A percentile compares a stretch with the other conserved stretches of the same genome.
These are phyloP conservation scores for Trichoderma sp. DNA, from an alignment of 2,329 filamentous ascomycete species.

Conservation along the genomic window DNA sequence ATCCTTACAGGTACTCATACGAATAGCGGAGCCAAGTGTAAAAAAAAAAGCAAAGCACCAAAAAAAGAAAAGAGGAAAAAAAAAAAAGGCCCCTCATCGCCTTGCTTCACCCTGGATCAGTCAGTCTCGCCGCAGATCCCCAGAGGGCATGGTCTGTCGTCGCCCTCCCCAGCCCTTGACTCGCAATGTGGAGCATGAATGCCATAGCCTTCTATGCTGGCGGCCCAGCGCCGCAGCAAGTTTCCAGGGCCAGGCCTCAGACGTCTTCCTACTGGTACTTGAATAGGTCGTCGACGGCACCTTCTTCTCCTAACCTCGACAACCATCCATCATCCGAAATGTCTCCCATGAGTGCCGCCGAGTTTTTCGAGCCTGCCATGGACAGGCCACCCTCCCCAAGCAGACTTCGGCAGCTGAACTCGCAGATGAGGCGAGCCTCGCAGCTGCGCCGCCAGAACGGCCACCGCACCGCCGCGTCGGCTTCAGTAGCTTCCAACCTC, in stretches of 20 bases:
- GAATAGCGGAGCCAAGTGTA: slow-evolving; percentile 17
- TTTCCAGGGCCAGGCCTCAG: neutral
- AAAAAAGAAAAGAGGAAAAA: neutral
- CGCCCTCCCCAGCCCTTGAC: slow-evolving; percentile 29
- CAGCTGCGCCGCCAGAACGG: slow-evolving; percentile 35
- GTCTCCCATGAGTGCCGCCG: slow-evolving; percentile 25
- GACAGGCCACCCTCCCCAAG: slow-evolving; percentile 62
- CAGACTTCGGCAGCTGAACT: slow-evolving; percentile 56
- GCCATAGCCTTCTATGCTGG: slow-evolving; percentile 20
- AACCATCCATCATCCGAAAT: slow-evolving; percentile 9
- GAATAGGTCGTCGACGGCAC: slow-evolving; percentile 75
- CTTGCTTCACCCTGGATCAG: slow-evolving; percentile 25
- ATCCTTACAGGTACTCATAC: slow-evolving; percentile 17
- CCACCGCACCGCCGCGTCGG: slow-evolving; percentile 49
- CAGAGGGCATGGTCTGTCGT: slow-evolving; percentile 32
- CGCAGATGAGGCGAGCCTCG: slow-evolving; percentile 57
- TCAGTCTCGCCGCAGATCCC: slow-evolving; percentile 23
- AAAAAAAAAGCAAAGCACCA: neutral
- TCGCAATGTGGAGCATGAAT: slow-evolving; percentile 29
- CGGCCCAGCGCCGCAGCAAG: neutral
- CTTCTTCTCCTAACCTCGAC: slow-evolving; percentile 16
- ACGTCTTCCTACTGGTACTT: slow-evolving; percentile 10
- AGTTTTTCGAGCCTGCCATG: slow-evolving; percentile 56
- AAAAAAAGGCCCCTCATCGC: slow-evolving; percentile 6
- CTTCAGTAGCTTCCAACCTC: slow-evolving; percentile 45